Percentiles rank a stretch among this genome's conserved stretches.
These are phyloP conservation scores for Cercospora sp. DNA, from an alignment of 2,329 filamentous ascomycete genomes.

Conservation along the genomic window DNA sequence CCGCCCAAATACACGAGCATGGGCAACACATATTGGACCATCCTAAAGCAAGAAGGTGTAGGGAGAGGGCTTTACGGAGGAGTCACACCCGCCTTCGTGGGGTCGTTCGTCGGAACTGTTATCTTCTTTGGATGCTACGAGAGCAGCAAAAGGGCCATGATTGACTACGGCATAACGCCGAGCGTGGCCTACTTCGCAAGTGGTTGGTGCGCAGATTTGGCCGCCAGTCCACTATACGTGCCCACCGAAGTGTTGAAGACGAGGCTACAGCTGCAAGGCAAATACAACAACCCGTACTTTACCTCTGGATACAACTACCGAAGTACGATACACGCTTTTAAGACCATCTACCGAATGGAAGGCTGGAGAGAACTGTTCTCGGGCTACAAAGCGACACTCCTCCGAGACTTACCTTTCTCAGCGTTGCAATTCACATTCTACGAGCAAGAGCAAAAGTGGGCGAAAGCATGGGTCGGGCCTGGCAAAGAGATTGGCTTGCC, in stretches of 20 bases:
- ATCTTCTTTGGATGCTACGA: constrained; percentile 97
- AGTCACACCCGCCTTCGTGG: constrained; percentile 85
- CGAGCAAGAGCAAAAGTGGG: constrained; percentile 85
- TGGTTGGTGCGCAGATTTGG: constrained; percentile 90
- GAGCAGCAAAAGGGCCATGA: constrained; percentile 84
- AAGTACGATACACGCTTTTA: constrained; percentile 77
- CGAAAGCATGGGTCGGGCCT: constrained; percentile 69
- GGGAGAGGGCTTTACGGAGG: constrained; percentile 85
- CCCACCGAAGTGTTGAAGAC: constrained; percentile 98
- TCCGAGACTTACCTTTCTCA: constrained; percentile 91
- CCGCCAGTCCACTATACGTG: constrained; percentile 89
- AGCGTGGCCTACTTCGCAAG: constrained; percentile 83
- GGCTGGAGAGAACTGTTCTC: constrained; percentile 86
- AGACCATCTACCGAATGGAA: constrained; percentile 80
- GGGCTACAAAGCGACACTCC: constrained; percentile 95
- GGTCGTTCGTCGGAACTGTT: constrained; percentile 90
- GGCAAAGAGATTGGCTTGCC: constrained; percentile 81
- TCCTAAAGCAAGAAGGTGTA: constrained; percentile 88
- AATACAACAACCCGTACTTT: constrained; percentile 93
- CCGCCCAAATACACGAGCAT: constrained; percentile 91
- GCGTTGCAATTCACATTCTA: constrained; percentile 98
- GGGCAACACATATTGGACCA: constrained; percentile 87
- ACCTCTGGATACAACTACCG: constrained; percentile 94
- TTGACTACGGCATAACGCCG: constrained; percentile 79
- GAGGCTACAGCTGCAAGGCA: constrained; percentile 90